These are phyloP conservation scores for Entomortierella beljakovae DNA, from an alignment of 192 early-diverging fungal genomes.

Conservation along the genomic window DNA sequence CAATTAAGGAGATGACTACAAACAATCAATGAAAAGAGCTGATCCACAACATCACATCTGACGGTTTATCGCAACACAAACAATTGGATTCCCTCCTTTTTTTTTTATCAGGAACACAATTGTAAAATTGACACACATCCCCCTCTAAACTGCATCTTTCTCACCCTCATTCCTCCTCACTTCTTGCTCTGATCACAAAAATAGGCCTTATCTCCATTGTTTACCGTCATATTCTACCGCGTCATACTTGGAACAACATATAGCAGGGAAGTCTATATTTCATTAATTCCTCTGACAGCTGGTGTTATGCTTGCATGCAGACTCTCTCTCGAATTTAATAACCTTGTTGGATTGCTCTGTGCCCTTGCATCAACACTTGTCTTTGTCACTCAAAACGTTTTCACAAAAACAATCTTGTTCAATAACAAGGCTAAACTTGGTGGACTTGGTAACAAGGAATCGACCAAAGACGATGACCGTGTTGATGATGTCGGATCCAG, in stretches of 20 bases:
- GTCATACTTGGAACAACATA: constrained; percentile 77
- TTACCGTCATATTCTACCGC: constrained; percentile 85
- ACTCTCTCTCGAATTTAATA: constrained; percentile 74
- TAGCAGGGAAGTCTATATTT: constrained; percentile 76
- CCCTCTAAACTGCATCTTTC: not conserved
- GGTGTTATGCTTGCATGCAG: constrained; percentile 91
- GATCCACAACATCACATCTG: no score
- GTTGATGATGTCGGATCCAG: constrained; percentile 29
- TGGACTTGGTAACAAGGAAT: constrained; percentile 44
- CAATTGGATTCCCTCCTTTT: not conserved
- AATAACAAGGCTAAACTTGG: constrained; percentile 52
- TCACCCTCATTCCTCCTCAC: not conserved
- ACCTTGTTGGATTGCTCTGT: constrained; percentile 78
- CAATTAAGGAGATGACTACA: constrained; percentile 6
- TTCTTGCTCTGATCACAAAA: constrained; percentile 19
- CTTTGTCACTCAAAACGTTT: constrained; percentile 91
- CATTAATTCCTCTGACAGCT: constrained; percentile 82
- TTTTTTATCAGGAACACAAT: not conserved
- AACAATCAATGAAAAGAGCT: no score
- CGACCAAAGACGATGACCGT: constrained; percentile 23
- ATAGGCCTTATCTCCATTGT: constrained; percentile 87
- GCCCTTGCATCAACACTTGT: constrained; percentile 81
- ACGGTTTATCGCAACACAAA: not conserved
- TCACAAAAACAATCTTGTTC: constrained; percentile 82
- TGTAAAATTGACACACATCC: not conserved